Conservation (phyloP, 345 rosid genomes). For the Turritis glabra region DNA sequence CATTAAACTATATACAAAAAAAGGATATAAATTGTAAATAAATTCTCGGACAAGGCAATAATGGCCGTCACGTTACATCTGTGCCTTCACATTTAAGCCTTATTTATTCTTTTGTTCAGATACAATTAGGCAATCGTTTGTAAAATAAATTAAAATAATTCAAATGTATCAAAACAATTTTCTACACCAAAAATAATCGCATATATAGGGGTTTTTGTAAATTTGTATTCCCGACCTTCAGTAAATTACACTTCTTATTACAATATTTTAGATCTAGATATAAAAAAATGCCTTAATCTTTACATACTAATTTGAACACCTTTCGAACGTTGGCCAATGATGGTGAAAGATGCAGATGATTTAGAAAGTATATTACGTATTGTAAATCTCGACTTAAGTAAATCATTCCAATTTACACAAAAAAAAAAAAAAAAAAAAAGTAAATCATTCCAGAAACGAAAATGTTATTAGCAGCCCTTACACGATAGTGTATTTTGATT, state of each 20-base stretch:
- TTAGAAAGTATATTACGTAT: no score
- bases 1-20: not conserved
- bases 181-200: not conserved
- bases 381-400: not conserved
- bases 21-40: not conserved
- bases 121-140: constrained; percentile 2
- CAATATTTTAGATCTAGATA: no score
- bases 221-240: not conserved
- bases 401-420: no score
- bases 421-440: no score
- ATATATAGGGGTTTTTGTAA: not conserved
- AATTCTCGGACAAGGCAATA: not conserved
- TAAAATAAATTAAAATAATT: not conserved
- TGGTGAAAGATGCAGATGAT: not conserved
- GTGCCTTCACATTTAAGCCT: not conserved
- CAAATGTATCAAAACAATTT: not conserved
- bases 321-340: not conserved
- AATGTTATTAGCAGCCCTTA: constrained; percentile 12
- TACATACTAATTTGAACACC: not conserved
- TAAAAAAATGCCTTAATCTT: not conserved
- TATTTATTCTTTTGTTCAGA: not conserved
- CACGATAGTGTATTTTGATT: constrained; percentile 2
- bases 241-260: no score
- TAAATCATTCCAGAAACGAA: not conserved
- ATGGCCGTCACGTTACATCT: constrained; percentile 34